These are phyloP conservation scores for Penicillium italicum DNA, from an alignment of 2,329 filamentous ascomycete genomes.

Conservation along the genomic window DNA sequence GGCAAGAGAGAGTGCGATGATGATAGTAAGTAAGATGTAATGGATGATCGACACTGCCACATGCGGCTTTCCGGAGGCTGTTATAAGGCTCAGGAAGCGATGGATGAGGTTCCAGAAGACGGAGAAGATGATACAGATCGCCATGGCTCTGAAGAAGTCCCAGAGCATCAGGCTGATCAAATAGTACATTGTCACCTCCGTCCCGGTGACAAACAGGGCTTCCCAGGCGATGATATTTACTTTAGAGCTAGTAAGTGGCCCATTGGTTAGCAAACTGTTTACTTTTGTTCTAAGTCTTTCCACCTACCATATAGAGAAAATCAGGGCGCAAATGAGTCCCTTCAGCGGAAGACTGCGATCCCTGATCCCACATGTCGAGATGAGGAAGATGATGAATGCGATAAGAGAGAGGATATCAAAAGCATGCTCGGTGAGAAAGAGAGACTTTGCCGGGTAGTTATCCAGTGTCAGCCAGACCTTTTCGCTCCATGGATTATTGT, in stretches of 20 bases:
- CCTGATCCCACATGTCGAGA: conserved; percentile 19
- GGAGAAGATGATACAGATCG: conserved; percentile 14
- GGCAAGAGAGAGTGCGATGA: conserved; percentile 12
- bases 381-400: conserved; percentile 17
- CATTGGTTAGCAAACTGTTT: neutral
- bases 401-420: conserved; percentile 19
- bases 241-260: conserved; percentile 6
- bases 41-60: conserved; percentile 12
- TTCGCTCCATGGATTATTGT: conserved; percentile 5
- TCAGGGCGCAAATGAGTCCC: conserved; percentile 11
- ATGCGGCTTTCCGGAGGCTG: conserved; percentile 15
- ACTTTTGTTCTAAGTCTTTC: neutral
- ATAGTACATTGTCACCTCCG: conserved; percentile 20
- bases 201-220: conserved; percentile 15
- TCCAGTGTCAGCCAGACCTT: neutral
- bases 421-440: conserved; percentile 11
- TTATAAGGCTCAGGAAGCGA: conserved; percentile 15
- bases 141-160: conserved; percentile 17
- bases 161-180: conserved; percentile 19
- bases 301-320: conserved; percentile 15
- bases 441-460: neutral
- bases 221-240: conserved; percentile 7
- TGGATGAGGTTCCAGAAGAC: conserved; percentile 24
- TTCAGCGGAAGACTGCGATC: conserved; percentile 15
- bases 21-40: conserved; percentile 14